These are phyloP conservation scores for Tuber brumale DNA, from an alignment of 495 filamentous ascomycete species.

Conservation along the genomic window DNA sequence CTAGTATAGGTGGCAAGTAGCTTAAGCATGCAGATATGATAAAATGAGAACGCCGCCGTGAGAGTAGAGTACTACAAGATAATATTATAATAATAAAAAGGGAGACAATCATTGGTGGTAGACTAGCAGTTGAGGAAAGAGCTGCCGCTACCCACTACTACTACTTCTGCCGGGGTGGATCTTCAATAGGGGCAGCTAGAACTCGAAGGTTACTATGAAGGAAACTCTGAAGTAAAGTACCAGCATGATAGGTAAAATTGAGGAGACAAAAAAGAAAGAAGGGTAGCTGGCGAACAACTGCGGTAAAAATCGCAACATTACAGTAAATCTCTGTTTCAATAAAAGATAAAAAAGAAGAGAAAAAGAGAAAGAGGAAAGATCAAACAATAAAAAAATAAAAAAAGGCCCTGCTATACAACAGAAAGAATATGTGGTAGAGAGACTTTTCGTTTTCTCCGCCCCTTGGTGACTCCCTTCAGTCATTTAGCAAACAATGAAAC, in stretches of 20 bases:
- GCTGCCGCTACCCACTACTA: neutral
- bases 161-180: neutral
- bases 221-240: neutral
- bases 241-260: slow-evolving; percentile 1
- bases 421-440: slow-evolving; percentile 31
- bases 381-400: slow-evolving; percentile 8
- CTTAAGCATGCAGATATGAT: neutral
- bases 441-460: slow-evolving; percentile 40
- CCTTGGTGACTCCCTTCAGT: slow-evolving; percentile 43
- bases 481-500: slow-evolving; percentile 2
- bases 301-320: neutral
- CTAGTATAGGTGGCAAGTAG: neutral
- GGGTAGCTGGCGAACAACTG: neutral
- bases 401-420: slow-evolving; percentile 8
- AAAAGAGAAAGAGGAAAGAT: neutral
- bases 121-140: neutral
- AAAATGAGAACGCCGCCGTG: neutral
- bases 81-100: neutral
- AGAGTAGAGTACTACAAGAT: neutral
- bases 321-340: neutral
- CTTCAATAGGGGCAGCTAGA: neutral
- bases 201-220: neutral
- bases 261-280: neutral
- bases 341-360: slow-evolving; percentile 25
- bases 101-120: neutral